Conservation (phyloP, 345 rosid species). For the Euphorbia peplus region DNA sequence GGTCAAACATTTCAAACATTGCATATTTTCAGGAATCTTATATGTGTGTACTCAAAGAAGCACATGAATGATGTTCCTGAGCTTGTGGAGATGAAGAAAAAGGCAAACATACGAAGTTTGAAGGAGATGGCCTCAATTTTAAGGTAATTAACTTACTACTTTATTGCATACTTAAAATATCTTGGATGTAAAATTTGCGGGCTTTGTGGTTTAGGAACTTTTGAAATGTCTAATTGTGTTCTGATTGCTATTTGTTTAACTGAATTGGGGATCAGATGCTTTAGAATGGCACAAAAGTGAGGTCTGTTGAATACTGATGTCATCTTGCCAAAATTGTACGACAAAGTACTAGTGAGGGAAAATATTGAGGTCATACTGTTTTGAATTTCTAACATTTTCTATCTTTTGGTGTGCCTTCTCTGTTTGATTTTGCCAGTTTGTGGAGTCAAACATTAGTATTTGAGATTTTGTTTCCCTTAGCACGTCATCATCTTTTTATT, state of each 20-base stretch:
- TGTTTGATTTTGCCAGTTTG: not conserved
- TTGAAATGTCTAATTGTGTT: not conserved
- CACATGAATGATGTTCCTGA: slow-evolving; percentile 92
- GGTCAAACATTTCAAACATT: slow-evolving; percentile 23
- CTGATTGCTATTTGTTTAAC: not conserved
- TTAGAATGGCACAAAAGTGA: not conserved
- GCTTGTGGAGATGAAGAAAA: slow-evolving; percentile 81
- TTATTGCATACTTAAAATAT: not conserved
- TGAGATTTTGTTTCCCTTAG: not conserved
- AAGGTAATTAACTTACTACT: slow-evolving; percentile 45
- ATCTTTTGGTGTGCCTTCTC: not conserved
- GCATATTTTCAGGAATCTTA: slow-evolving; percentile 59
- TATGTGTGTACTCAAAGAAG: slow-evolving; percentile 94
- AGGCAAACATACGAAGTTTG: slow-evolving; percentile 83
- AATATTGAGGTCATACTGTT: not conserved
- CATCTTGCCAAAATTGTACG: not conserved
- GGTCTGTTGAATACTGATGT: not conserved
- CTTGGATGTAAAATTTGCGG: not conserved
- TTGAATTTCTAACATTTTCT: not conserved
- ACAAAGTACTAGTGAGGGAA: not conserved
- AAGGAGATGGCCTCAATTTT: slow-evolving; percentile 93
- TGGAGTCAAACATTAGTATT: not conserved
- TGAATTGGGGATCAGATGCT: not conserved
- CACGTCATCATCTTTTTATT: not conserved
- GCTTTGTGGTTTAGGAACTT: not conserved